Percentiles rank a stretch among this genome's conserved stretches.
phyloP scores from a whole-genome alignment of 768 basidiomycete genomes.

The Erythrobasidium yunnanense region DNA sequence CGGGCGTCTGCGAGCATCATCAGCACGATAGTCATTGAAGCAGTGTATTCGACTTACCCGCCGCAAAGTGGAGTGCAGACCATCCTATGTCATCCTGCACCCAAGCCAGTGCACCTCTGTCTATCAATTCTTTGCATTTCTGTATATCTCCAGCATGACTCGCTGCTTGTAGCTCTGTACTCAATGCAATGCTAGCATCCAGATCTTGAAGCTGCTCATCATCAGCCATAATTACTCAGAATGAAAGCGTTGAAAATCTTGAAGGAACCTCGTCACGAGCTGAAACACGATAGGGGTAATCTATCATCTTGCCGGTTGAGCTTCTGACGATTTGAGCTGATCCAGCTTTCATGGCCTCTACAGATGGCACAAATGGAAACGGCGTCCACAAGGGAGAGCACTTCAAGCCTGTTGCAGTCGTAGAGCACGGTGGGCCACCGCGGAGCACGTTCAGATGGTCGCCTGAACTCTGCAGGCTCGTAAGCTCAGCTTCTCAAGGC shows the following conservation, averaged over 20 bases:
- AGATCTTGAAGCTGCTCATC: too few species aligned
- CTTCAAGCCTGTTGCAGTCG: too few species aligned
- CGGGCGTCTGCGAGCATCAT: slow-evolving; percentile 47
- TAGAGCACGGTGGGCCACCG: slow-evolving; percentile 3
- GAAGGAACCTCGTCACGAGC: too few species aligned
- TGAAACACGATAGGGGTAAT: too few species aligned
- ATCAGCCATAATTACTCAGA: too few species aligned
- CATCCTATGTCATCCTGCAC: slow-evolving; percentile 70
- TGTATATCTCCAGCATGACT: slow-evolving; percentile 11
- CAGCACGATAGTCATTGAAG: neutral
- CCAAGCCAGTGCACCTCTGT: slow-evolving; percentile 62
- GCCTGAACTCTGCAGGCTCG: slow-evolving; percentile 4
- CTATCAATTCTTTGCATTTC: slow-evolving; percentile 37
- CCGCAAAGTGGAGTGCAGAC: slow-evolving; percentile 77
- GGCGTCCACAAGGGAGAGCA: too few species aligned
- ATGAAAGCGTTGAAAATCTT: too few species aligned
- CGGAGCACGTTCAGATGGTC: slow-evolving; percentile 6
- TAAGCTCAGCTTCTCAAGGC: neutral
- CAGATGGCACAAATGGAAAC: too few species aligned
- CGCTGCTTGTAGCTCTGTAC: neutral
- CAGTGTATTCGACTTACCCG: slow-evolving; percentile 36
- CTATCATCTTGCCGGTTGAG: too few species aligned
- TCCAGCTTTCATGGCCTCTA: too few species aligned
- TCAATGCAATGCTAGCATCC: neutral
- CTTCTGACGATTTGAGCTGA: too few species aligned